Evolutionary conservation across 2,329 filamentous ascomycete species (phyloP), one percentile per base, ranked within the genome.

Genomic region (Teratosphaeria destructans): DNA sequence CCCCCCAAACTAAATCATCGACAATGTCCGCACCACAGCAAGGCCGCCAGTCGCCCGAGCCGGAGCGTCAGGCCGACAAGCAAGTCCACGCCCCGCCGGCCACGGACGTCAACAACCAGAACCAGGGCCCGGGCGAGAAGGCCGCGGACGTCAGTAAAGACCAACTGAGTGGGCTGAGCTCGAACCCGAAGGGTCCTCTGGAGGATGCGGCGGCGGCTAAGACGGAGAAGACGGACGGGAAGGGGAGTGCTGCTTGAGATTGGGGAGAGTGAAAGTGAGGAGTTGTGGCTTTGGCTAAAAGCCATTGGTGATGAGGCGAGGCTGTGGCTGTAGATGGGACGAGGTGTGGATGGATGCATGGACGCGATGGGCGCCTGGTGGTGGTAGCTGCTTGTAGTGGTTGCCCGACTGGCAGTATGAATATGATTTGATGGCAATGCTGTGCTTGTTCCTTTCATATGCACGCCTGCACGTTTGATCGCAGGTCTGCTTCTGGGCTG

Each of bases 41-140:
- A 75, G 68, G 89, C 73, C 85, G 86, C 71, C 82, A 95, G 76
- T 95, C 90, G 35, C 91, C 90, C 63, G 77, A 85, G 57, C 88
- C 89, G 32, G 85, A 89, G 77, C 71, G 73, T 65, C 88, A 90
- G 75, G 77, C 79, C 43, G 85, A 82, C 61, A 75, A 78, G 59
- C 89, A 94, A 77, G 75, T 83, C 60, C 76, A 82, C 64, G 82
- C 82, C 7, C 70, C 81, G 12, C 79, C 84, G 2, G 82, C 78
- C 0, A 83, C 84, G 59, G 79, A 85, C 66, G 81, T 82, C 55
- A 78, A 81, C 67, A 77, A 85, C 64, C 77, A 84, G 61, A 59
- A 53, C 59, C 64, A 52, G 59, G 65, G 65, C 71, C 79, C 14
- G 68, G 61, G 64, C 62, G 72, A 79, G 11, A 69, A 80, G 63